Evolutionary conservation across 1,139 yeast species (phyloP).

Genomic region (Kodamaea plutei): DNA sequence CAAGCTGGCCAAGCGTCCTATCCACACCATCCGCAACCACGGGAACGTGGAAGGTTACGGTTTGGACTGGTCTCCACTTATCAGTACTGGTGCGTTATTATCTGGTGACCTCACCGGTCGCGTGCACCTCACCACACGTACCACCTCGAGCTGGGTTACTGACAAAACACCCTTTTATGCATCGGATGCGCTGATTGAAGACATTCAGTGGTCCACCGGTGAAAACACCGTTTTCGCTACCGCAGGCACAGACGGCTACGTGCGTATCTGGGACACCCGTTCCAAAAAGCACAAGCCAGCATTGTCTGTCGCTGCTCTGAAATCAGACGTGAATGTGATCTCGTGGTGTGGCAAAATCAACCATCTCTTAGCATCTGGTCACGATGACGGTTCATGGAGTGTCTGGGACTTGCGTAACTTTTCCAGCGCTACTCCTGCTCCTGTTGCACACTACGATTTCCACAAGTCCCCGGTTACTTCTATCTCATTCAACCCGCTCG

Average conservation of each 20-base stretch:
- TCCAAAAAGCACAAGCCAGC: slow-evolving; percentile 91
- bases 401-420: slow-evolving; percentile 96
- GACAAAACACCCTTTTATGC: slow-evolving; percentile 77
- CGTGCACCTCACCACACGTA: slow-evolving; percentile 71
- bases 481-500: slow-evolving; percentile 90
- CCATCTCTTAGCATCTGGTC: slow-evolving; percentile 89
- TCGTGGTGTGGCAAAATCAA: slow-evolving; percentile 91
- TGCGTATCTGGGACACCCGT: slow-evolving; percentile 96
- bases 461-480: slow-evolving; percentile 92
- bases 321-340: slow-evolving; percentile 86
- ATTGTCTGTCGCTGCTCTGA: slow-evolving; percentile 76
- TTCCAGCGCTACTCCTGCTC: slow-evolving; percentile 58
- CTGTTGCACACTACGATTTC: slow-evolving; percentile 92
- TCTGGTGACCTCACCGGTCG: slow-evolving; percentile 90
- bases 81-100: slow-evolving; percentile 73
- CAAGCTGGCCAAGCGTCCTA: slow-evolving; percentile 72
- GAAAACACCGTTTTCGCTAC: slow-evolving; percentile 93
- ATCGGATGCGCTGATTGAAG: slow-evolving; percentile 81
- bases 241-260: slow-evolving; percentile 87
- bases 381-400: slow-evolving; percentile 96
- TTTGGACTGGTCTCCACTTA: slow-evolving; percentile 91
- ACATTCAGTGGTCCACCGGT: slow-evolving; percentile 92
- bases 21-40: slow-evolving; percentile 80
- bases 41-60: slow-evolving; percentile 98
- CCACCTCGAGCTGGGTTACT: slow-evolving; percentile 75